These are phyloP conservation scores for Geotrichum bryndzae DNA, from an alignment of 1,139 yeast species.

Conservation along the genomic window DNA sequence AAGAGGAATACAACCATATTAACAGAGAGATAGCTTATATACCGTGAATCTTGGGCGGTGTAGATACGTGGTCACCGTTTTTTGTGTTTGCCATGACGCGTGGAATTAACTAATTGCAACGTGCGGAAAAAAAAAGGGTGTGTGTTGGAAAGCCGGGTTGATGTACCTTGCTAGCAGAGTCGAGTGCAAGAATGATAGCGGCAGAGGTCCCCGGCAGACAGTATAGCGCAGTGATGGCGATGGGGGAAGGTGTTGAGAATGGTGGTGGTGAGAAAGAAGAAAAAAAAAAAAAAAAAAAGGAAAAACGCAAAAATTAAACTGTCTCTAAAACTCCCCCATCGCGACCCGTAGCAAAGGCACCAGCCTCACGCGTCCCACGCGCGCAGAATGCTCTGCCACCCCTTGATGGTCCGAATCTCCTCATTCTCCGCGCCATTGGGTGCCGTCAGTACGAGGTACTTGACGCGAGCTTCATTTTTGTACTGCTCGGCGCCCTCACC, in stretches of 20 bases:
- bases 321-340: too few species aligned
- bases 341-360: not conserved
- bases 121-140: not conserved
- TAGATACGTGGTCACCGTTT: slow-evolving; percentile 8
- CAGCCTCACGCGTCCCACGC: not conserved
- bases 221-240: not conserved
- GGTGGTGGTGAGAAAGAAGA: not conserved
- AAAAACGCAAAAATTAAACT: not conserved
- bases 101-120: not conserved
- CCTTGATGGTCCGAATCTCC: slow-evolving; percentile 1
- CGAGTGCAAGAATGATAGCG: not conserved
- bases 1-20: not conserved
- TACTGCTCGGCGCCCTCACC: slow-evolving; percentile 7
- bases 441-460: not conserved
- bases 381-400: not conserved
- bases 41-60: slow-evolving; percentile 16
- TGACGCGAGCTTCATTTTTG: slow-evolving; percentile 5
- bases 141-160: not conserved
- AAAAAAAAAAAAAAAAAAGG: not conserved
- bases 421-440: not conserved
- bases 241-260: not conserved
- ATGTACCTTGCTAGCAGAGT: not conserved
- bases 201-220: not conserved
- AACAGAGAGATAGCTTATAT: not conserved
- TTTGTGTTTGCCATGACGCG: slow-evolving; percentile 12